Base-by-base conservation (phyloP, 495 filamentous ascomycete species). In the Penicillium canariense region DNA sequence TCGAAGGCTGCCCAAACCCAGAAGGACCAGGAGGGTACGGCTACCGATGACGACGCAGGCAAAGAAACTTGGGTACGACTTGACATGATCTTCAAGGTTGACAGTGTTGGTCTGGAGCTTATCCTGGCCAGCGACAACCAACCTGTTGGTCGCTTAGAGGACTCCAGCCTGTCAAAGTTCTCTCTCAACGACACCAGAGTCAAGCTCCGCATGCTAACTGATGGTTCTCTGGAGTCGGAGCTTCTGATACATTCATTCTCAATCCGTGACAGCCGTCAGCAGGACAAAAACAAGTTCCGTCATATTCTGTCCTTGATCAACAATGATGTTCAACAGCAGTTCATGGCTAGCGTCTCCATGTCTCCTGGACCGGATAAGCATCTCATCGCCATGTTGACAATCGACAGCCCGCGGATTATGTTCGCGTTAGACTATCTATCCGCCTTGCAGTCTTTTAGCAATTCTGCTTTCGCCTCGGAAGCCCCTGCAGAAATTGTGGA, bases 221-320 rank as follows among this genome's bases (percentile, higher is more conserved):
- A 98, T 72, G 87, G 88, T 17, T 91, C 92, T 10, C 65, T 98
- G 15, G 94, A 98, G 68, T 92, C 93, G 1, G 95, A 98, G 68
- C 81, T 98, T 22, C 75, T 96, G 44, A 90, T 97, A 23, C 88
- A 96, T 54, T 94, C 94, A 0, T 95, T 98, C 67, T 96, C 92
- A 0, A 96, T 97, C 58, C 83, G 86, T 42, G 94, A 98, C 65
- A 97, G 88, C 56, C 85, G 94, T 44, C 84, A 82, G 25, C 78
- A 83, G 40, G 91, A 94, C 55, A 89, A 85, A 7, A 97, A 96
- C 70, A 96, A 96, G 68, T 98, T 93, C 80, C 83, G 90, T 38
- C 96, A 95, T 68, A 96, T 97, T 70, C 97, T 98, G 94, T 92
- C 93, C 20, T 84, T 95, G 58, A 89, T 91, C 62, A 97, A 97